These are phyloP conservation scores for Sphagnurus paluster DNA, from an alignment of 1,284 basidiomycete species.

Conservation along the genomic window DNA sequence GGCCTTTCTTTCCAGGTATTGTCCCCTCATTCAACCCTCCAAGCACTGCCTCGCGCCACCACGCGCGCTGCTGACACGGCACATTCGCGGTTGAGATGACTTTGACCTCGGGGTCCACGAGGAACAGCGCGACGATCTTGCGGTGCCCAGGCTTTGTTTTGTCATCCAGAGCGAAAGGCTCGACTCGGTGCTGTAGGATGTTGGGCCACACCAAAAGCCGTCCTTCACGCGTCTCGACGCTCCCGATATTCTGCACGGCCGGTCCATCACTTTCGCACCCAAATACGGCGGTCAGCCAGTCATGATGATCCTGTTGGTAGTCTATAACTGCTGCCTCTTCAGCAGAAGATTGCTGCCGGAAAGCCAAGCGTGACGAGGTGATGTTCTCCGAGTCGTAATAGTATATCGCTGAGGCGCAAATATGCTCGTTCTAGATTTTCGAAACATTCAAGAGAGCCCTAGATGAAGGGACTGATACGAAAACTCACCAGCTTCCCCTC, in stretches of 20 bases:
- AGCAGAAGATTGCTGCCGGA: slow-evolving; percentile 22
- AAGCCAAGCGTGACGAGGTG: slow-evolving; percentile 23
- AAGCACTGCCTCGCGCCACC: slow-evolving; percentile 22
- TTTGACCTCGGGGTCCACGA: slow-evolving; percentile 39
- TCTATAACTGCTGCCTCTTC: slow-evolving; percentile 2
- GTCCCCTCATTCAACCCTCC: neutral
- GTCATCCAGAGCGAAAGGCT: slow-evolving; percentile 40
- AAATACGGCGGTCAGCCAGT: slow-evolving; percentile 27
- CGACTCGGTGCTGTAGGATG: slow-evolving; percentile 41
- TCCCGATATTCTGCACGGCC: slow-evolving; percentile 30
- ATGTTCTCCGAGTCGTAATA: slow-evolving; percentile 31
- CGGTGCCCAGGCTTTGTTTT: slow-evolving; percentile 38
- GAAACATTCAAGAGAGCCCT: neutral
- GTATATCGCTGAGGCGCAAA: slow-evolving; percentile 41
- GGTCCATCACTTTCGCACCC: slow-evolving; percentile 13
- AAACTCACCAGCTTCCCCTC: slow-evolving; percentile 35
- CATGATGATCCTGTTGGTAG: slow-evolving; percentile 24
- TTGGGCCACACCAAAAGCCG: slow-evolving; percentile 43
- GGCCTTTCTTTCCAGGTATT: too few species aligned
- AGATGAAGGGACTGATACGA: neutral
- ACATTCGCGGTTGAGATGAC: slow-evolving; percentile 37
- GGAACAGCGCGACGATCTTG: slow-evolving; percentile 44
- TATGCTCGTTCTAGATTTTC: slow-evolving; percentile 35
- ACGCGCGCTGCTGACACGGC: slow-evolving; percentile 36
- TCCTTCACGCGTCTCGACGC: slow-evolving; percentile 29